phyloP scores from a whole-genome alignment of 805 yeast genomes.

The Sugiyamaella lignohabitans region DNA sequence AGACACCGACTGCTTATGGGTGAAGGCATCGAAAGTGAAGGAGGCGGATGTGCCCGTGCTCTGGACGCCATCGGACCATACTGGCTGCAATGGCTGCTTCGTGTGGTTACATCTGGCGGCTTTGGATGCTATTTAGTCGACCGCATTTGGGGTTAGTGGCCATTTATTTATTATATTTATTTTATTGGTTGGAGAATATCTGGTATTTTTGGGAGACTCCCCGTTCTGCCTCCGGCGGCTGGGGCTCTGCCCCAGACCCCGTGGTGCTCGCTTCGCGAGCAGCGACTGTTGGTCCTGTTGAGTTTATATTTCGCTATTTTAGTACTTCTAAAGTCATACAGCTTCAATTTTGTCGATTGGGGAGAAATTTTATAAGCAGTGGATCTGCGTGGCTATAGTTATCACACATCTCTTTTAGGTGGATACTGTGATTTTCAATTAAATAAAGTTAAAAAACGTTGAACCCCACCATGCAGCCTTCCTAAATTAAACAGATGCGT shows the following conservation, averaged over 20 bases:
- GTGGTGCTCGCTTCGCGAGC: no score
- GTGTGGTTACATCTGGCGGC: conserved; percentile 29
- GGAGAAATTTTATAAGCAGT: no score
- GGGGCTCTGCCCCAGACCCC: no score
- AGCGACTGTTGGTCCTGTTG: background rate
- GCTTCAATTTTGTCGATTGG: no score
- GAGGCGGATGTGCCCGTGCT: conserved; percentile 69
- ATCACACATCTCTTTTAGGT: no score
- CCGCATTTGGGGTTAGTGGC: conserved; percentile 25
- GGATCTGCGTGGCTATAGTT: no score
- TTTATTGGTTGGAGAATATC: background rate
- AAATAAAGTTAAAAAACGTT: background rate
- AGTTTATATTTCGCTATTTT: background rate
- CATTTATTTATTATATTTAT: conserved; percentile 6
- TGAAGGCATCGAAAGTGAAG: conserved; percentile 82
- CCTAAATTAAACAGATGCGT: background rate
- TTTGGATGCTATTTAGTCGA: conserved; percentile 29
- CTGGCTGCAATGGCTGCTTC: conserved; percentile 42
- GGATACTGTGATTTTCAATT: background rate
- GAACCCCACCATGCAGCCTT: background rate
- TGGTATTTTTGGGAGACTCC: no score
- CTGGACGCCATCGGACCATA: conserved; percentile 48
- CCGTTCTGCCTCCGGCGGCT: no score
- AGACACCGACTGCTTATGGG: conserved; percentile 72
- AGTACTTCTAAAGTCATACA: no score